Evolutionary conservation across 2,329 filamentous ascomycete genomes (phyloP), one percentile per base, ranked within the genome.

Genomic region (Coleophoma eucalyptorum): DNA sequence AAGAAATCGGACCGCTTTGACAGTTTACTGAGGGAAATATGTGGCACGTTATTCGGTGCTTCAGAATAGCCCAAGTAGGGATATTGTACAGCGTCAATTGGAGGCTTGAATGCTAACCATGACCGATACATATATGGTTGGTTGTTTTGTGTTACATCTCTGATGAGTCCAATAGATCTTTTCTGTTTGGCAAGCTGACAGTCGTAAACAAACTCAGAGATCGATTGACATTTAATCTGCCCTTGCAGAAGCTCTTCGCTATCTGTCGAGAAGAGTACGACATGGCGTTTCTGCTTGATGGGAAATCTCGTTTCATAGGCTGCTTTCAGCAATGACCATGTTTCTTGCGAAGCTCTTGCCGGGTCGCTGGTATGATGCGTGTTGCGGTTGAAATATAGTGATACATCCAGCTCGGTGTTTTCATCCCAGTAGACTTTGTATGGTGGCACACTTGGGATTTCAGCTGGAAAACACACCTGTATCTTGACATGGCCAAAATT

Each of bases 1-100:
- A 89, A 71, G 45, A 85, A 83, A 58, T 88, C 83, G 3, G 72
- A 69, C 41, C 81, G 74, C 50, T 74, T 78, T 0, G 81, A 76
- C 64, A 80, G 80, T 40, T 65, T 72, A 16, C 58, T 65, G 0
- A 83, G 59, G 2, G 68, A 67, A 2, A 85, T 53, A 58, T 83
- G 81, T 0, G 76, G 70, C 0, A 64, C 66, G n/a, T 81, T 67
- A 2, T 64, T 60, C 0, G 75, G 73, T 0, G 69, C 68, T 0
- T 72, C 57, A 0, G 70, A 66, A 40, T 72, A 75, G 1, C 64
- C 63, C 1, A 55, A 52, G 42, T 71, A 69, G 0, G 63, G 59
- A 31, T 65, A 58, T 20, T 72, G 68, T 0, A 82, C 69, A 6
- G 69, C 55, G 1, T 72, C 63, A 0, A 58, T 16, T 0, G 66